Evolutionary conservation across 805 yeast genomes (phyloP).

Genomic region (Candida bentonensis): DNA sequence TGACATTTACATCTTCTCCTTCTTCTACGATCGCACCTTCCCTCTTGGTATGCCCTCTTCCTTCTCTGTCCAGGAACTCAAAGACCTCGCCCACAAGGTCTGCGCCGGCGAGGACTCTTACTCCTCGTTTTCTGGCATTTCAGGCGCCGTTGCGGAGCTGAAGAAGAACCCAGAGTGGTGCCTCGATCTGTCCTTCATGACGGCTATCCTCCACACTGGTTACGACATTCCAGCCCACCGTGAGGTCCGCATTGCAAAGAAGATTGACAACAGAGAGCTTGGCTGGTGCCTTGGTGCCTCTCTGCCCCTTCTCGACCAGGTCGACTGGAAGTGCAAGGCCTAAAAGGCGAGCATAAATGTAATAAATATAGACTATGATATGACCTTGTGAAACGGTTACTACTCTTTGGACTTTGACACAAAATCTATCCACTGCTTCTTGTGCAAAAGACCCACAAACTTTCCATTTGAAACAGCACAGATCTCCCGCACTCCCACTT

Average conservation of each 20-base stretch:
- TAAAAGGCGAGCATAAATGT: too few relatives aligned
- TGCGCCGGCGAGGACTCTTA: conserved; percentile 74
- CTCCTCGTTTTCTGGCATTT: conserved; percentile 54
- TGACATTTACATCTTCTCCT: conserved; percentile 85
- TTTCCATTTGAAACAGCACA: conserved; percentile 33
- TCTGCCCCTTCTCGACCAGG: conserved; percentile 65
- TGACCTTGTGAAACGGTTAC: too few relatives aligned
- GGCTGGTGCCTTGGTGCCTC: conserved; percentile 99
- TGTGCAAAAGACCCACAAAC: conserved; percentile 38
- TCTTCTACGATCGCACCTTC: conserved; percentile 85
- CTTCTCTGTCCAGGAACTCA: conserved; percentile 73
- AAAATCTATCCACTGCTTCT: conserved; percentile 37
- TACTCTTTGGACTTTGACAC: neutral
- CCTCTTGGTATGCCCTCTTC: conserved; percentile 92
- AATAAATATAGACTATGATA: too few relatives aligned
- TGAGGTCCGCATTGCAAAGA: conserved; percentile 86
- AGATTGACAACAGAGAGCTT: conserved; percentile 73
- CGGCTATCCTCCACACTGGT: conserved; percentile 85
- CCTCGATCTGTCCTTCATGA: conserved; percentile 79
- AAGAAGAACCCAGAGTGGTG: conserved; percentile 87
- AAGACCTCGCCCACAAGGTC: conserved; percentile 67
- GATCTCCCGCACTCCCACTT: conserved; percentile 36
- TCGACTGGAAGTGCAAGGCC: conserved; percentile 49
- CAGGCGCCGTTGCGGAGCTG: conserved; percentile 52
- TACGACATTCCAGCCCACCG: conserved; percentile 85